phyloP scores from a whole-genome alignment of 106 monocot genomes.

The Acorus gramineus region DNA sequence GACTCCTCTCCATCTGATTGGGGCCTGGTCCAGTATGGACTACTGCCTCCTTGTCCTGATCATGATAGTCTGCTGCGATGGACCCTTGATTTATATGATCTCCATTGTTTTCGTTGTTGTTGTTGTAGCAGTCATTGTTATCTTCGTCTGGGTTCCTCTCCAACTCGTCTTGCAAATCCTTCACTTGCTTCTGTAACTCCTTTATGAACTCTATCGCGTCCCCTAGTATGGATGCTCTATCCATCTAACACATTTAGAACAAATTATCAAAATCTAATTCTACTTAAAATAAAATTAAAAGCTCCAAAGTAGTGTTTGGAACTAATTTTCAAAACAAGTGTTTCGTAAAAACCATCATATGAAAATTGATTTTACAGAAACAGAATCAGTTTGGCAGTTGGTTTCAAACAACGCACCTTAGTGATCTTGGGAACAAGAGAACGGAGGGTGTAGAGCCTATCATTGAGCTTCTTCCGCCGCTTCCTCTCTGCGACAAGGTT shows the following conservation, averaged over 20 bases:
- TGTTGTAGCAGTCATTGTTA: conserved; percentile 17
- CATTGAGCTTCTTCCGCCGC: conserved; percentile 95
- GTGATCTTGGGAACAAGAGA: conserved; percentile 86
- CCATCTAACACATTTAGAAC: conserved; percentile 32
- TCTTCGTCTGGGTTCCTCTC: conserved; percentile 24
- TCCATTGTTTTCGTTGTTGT: conserved; percentile 19
- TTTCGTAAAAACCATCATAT: too few species aligned
- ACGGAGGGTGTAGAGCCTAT: conserved; percentile 54
- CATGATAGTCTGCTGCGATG: too few species aligned
- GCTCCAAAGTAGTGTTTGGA: too few species aligned
- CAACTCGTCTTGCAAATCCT: conserved; percentile 64
- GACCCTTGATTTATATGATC: neutral
- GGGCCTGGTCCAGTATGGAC: too few species aligned
- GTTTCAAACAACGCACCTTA: conserved; percentile 33
- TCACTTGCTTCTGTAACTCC: conserved; percentile 50
- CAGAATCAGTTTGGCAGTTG: neutral
- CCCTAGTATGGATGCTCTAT: conserved; percentile 70
- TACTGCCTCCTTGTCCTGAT: too few species aligned
- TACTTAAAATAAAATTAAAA: neutral
- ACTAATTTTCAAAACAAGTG: too few species aligned
- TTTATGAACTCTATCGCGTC: conserved; percentile 70
- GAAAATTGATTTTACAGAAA: too few species aligned
- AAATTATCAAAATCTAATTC: neutral
- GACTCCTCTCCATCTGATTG: too few species aligned
- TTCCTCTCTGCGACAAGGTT: conserved; percentile 79